Conservation (phyloP, 164 flowering plant species). For the Aristolochia contorta region DNA sequence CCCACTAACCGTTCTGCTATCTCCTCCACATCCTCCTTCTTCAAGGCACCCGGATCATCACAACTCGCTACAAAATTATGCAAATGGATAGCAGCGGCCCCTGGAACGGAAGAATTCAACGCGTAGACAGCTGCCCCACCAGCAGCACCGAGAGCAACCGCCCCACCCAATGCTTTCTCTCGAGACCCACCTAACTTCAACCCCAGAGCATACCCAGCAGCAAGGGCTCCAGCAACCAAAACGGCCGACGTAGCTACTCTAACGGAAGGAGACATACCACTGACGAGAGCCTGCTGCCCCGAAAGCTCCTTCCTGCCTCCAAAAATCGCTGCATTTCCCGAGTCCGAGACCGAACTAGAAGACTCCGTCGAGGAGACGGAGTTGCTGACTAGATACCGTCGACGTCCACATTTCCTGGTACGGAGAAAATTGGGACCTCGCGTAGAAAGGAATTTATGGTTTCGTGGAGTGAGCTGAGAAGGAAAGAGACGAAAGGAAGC, state of each 20-base stretch:
- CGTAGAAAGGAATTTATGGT: slow-evolving; percentile 3
- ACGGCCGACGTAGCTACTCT: slow-evolving; percentile 51
- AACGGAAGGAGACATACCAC: slow-evolving; percentile 46
- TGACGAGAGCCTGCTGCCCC: slow-evolving; percentile 49
- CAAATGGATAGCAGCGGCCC: slow-evolving; percentile 75
- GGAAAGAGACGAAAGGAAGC: slow-evolving; percentile 12
- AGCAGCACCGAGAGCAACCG: slow-evolving; percentile 63
- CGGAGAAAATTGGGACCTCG: slow-evolving; percentile 14
- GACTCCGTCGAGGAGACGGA: slow-evolving; percentile 10
- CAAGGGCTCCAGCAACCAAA: slow-evolving; percentile 58
- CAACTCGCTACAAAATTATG: slow-evolving; percentile 61
- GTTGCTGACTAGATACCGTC: slow-evolving; percentile 19
- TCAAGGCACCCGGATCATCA: slow-evolving; percentile 55
- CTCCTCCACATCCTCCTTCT: slow-evolving; percentile 57
- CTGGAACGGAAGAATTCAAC: slow-evolving; percentile 65
- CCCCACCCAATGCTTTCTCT: slow-evolving; percentile 54
- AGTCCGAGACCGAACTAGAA: slow-evolving; percentile 1
- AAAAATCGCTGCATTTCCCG: slow-evolving; percentile 22
- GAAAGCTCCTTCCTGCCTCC: slow-evolving; percentile 59
- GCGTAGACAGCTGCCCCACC: slow-evolving; percentile 72
- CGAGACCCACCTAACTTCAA: slow-evolving; percentile 34
- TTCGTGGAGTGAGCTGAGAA: slow-evolving; percentile 7
- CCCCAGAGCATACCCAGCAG: slow-evolving; percentile 73
- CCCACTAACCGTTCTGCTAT: slow-evolving; percentile 50
- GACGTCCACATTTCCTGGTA: slow-evolving; percentile 14